A percentile compares a stretch with the other conserved stretches of the same genome.
phyloP scores from a whole-genome alignment of 345 rosid genomes.

The Alliaria petiolata region DNA sequence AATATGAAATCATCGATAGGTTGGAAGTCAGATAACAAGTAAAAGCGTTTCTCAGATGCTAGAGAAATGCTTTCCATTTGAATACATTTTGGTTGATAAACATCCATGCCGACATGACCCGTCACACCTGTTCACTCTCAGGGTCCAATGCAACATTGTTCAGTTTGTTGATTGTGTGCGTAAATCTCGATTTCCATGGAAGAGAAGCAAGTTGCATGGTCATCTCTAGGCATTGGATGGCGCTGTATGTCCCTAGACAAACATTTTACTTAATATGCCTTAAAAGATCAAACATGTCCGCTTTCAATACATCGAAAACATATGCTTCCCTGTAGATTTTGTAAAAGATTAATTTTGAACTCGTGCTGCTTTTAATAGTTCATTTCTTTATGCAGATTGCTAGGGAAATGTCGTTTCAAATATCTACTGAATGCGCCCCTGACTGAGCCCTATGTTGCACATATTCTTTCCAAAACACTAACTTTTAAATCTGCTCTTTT shows the following conservation, averaged over 20 bases:
- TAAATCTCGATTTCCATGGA: slow-evolving; percentile 39
- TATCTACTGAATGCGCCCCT: slow-evolving; percentile 53
- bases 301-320: not conserved
- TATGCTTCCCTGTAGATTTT: slow-evolving; percentile 4
- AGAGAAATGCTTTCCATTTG: slow-evolving; percentile 61
- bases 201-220: slow-evolving; percentile 40
- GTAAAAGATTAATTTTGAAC: not conserved
- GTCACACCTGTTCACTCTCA: slow-evolving; percentile 83
- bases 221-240: slow-evolving; percentile 51
- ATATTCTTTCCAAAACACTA: slow-evolving; percentile 54
- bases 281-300: not conserved
- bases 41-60: slow-evolving; percentile 76
- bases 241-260: slow-evolving; percentile 46
- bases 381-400: slow-evolving; percentile 55
- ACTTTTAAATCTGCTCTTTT: slow-evolving; percentile 67
- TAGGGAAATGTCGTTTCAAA: slow-evolving; percentile 63
- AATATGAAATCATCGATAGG: slow-evolving; percentile 45
- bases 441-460: slow-evolving; percentile 82
- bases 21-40: slow-evolving; percentile 92
- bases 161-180: slow-evolving; percentile 60
- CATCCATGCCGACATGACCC: slow-evolving; percentile 94
- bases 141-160: slow-evolving; percentile 66
- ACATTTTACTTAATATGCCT: slow-evolving; percentile 10
- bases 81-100: slow-evolving; percentile 72
- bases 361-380: slow-evolving; percentile 14